Conservation (phyloP, 306 rosid species). For the Malus sylvestris region DNA sequence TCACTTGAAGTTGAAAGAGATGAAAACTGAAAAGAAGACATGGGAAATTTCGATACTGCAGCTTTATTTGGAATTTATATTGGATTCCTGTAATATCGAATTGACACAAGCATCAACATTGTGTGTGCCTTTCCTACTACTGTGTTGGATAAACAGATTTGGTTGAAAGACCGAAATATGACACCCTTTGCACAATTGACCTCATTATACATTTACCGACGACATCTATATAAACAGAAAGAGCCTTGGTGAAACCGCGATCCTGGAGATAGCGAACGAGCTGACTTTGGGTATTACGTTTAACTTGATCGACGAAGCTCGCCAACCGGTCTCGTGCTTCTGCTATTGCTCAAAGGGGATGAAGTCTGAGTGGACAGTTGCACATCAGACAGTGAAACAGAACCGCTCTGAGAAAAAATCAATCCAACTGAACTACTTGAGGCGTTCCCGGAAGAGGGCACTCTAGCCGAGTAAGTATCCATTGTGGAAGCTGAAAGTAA, state of each 20-base stretch:
- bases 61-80: slow-evolving; percentile 31
- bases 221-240: slow-evolving; percentile 32
- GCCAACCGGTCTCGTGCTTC: slow-evolving; percentile 57
- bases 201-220: slow-evolving; percentile 1
- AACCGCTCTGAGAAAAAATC: slow-evolving; percentile 58
- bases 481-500: slow-evolving; percentile 31
- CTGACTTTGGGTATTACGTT: slow-evolving; percentile 5
- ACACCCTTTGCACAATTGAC: slow-evolving; percentile 38
- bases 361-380: slow-evolving; percentile 56
- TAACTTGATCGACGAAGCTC: slow-evolving; percentile 37
- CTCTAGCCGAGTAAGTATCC: slow-evolving; percentile 48
- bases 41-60: slow-evolving; percentile 13
- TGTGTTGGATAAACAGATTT: slow-evolving; percentile 18
- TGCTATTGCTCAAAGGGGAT: slow-evolving; percentile 40
- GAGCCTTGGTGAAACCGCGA: slow-evolving; percentile 9
- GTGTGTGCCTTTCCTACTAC: slow-evolving; percentile 26
- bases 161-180: slow-evolving; percentile 13
- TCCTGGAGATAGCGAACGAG: slow-evolving; percentile 17
- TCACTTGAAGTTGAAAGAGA: slow-evolving; percentile 8
- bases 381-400: slow-evolving; percentile 52
- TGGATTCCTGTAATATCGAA: slow-evolving; percentile 14
- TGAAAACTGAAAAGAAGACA: not conserved
- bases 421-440: slow-evolving; percentile 51
- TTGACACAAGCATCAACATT: slow-evolving; percentile 17
- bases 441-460: slow-evolving; percentile 54